A percentile compares a stretch with the other conserved stretches of the same genome.
These are phyloP conservation scores for Alternaria postmessia DNA, from an alignment of 2,329 filamentous ascomycete genomes.

Conservation along the genomic window DNA sequence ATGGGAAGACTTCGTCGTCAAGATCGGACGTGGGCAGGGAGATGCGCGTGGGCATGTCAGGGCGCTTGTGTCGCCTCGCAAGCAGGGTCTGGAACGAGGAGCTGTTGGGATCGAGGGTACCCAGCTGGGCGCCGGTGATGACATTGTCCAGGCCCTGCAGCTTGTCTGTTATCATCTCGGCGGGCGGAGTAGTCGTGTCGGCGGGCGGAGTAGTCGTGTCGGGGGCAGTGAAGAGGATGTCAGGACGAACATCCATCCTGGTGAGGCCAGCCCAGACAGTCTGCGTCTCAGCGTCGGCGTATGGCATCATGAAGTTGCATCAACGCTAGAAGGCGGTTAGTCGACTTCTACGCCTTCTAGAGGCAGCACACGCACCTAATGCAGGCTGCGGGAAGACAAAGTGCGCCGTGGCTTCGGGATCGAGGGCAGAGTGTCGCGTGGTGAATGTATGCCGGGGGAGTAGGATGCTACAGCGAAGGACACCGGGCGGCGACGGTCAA, in stretches of 20 bases:
- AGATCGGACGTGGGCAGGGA: conserved; percentile 31
- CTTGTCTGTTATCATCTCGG: conserved; percentile 39
- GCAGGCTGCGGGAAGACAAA: conserved; percentile 4
- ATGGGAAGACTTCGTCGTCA: conserved; percentile 38
- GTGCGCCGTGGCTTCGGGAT: neutral
- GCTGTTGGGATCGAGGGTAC: conserved; percentile 8
- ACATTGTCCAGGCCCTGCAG: conserved; percentile 22
- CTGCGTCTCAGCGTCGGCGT: conserved; percentile 42
- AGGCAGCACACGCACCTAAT: conserved; percentile 13
- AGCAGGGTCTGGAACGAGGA: conserved; percentile 29
- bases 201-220: conserved; percentile 42
- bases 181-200: conserved; percentile 41
- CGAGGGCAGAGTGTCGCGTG: neutral
- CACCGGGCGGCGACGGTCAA: neutral
- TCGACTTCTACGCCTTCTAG: conserved; percentile 12
- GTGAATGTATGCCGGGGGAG: neutral
- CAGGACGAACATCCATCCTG: conserved; percentile 37
- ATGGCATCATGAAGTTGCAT: conserved; percentile 25
- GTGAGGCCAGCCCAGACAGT: conserved; percentile 44
- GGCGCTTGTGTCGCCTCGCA: conserved; percentile 35
- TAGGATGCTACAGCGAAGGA: neutral
- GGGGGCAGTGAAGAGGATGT: conserved; percentile 32
- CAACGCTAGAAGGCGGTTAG: conserved; percentile 31
- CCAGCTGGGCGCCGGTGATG: conserved; percentile 11
- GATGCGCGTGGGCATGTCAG: conserved; percentile 33